Percentiles rank a stretch among this genome's conserved stretches.
These are phyloP conservation scores for Russula sp. DNA, from an alignment of 768 basidiomycete genomes.

Conservation along the genomic window DNA sequence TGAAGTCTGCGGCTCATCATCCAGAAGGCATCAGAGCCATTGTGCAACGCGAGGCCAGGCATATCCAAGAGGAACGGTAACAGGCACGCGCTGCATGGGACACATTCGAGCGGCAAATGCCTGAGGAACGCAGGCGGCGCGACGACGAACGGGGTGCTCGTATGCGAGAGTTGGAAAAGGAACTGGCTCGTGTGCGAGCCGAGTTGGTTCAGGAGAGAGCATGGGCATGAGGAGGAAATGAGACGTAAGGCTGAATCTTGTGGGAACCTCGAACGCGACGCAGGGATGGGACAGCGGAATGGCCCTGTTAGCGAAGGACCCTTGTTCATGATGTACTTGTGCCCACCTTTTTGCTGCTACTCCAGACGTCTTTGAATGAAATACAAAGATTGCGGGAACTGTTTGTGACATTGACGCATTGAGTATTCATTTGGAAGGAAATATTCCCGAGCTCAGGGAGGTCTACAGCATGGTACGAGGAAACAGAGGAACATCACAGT, in stretches of 20 bases:
- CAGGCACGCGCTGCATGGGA: constrained; percentile 20
- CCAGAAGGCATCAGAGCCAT: constrained; percentile 48
- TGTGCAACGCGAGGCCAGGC: constrained; percentile 16
- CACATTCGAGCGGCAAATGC: constrained; percentile 13
- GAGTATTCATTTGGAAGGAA: constrained; percentile 23
- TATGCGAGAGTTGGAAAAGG: constrained; percentile 55
- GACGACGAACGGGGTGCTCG: constrained; percentile 48
- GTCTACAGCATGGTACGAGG: constrained; percentile 55
- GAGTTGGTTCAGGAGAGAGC: constrained; percentile 61
- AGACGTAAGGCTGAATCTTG: constrained; percentile 51
- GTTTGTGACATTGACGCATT: constrained; percentile 46
- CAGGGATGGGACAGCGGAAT: constrained; percentile 46
- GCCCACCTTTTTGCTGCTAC: constrained; percentile 36
- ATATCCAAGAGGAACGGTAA: constrained; percentile 16
- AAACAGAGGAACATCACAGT: constrained; percentile 54
- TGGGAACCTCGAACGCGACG: constrained; percentile 53
- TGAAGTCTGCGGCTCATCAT: constrained; percentile 50
- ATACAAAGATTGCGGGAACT: constrained; percentile 48
- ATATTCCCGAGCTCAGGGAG: background rate
- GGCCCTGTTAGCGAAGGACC: constrained; percentile 41
- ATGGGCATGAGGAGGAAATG: constrained; percentile 53
- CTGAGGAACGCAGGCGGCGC: constrained; percentile 21
- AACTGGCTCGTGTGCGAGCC: constrained; percentile 46
- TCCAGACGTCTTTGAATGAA: constrained; percentile 55
- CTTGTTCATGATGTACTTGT: constrained; percentile 7